Evolutionary conservation across 805 yeast genomes (phyloP), one percentile per base, ranked within the genome.

Genomic region (Yarrowia sp.): DNA sequence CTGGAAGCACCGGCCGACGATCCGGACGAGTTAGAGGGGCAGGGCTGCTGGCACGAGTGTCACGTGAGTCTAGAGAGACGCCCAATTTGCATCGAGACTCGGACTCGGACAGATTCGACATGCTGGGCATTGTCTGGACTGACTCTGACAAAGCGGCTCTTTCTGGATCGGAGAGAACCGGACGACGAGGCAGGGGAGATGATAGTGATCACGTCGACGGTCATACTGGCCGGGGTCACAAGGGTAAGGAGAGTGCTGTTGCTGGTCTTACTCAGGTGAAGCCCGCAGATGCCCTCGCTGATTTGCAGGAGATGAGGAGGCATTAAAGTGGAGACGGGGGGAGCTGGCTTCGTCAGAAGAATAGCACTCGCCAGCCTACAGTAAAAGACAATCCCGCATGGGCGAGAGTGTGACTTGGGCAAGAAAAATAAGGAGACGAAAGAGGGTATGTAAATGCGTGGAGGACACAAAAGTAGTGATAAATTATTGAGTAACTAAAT

Each of bases 61-160:
- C 63, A 9, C 20, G 63, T 2, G 63, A 55, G 17, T 12, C 63
- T 2, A 38, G 63, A 15, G 63, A 55, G 47, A 40, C 47, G 30
- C 47, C 47, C 15, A 30, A 55, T 55, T 40, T 49, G 36, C 63
- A 40, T 24, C 63, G 63, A 36, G 63, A 55, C 24, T 55, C 63
- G 47, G 63, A 55, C 30, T 55, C 63, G 17, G 63, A 55, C 38
- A 24, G 49, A 10, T 55, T 55, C 30, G 63, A 55, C 17, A 55
- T 55, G 63, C 47, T 55, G 3, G 63, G 63, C 15, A 55, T 55
- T 30, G 63, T 55, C 5, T 55, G 63, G 63, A 55, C 63, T 3
- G 63, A 55, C 12, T 40, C 63, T 0, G 63, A 55, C n/a, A 55
- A 55, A n/a, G 63, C 61, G 9, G 61, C 61, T 1, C n/a, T 55